Evolutionary conservation across 2,329 filamentous ascomycete species (phyloP).

Genomic region (Nothopassalora personata): DNA sequence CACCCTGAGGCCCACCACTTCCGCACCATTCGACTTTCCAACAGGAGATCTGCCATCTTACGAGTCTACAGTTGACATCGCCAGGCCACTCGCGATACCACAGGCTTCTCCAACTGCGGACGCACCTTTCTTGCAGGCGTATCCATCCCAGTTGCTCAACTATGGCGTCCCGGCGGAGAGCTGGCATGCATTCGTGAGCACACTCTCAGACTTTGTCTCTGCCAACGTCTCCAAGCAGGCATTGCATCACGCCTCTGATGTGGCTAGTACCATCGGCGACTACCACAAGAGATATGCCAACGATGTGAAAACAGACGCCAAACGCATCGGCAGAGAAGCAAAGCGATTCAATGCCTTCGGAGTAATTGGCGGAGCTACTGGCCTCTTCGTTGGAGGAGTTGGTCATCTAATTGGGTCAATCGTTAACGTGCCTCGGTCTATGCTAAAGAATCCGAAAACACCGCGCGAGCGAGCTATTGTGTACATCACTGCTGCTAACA

Average conservation of each 20-base stretch:
- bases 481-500: slow-evolving; percentile 18
- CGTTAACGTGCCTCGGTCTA: slow-evolving; percentile 5
- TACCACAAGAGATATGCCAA: slow-evolving; percentile 16
- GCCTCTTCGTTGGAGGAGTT: slow-evolving; percentile 14
- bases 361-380: slow-evolving; percentile 14
- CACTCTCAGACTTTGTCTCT: slow-evolving; percentile 18
- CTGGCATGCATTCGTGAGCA: slow-evolving; percentile 17
- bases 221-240: slow-evolving; percentile 19
- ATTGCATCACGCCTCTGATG: slow-evolving; percentile 17
- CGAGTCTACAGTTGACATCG: neutral
- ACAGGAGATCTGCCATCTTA: slow-evolving; percentile 11
- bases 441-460: slow-evolving; percentile 16
- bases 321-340: slow-evolving; percentile 12
- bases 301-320: slow-evolving; percentile 10
- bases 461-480: slow-evolving; percentile 16
- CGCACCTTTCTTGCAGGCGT: slow-evolving; percentile 15
- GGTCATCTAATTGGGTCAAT: slow-evolving; percentile 15
- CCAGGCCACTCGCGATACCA: slow-evolving; percentile 15
- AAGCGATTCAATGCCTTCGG: slow-evolving; percentile 16
- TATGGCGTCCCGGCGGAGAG: slow-evolving; percentile 16
- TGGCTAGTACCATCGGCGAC: slow-evolving; percentile 9
- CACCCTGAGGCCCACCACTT: slow-evolving; percentile 10
- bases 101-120: slow-evolving; percentile 9
- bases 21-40: slow-evolving; percentile 17
- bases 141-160: slow-evolving; percentile 11